Percentiles rank a stretch among this genome's conserved stretches.
phyloP scores from a whole-genome alignment of 1,284 basidiomycete species.

The Pholiota adiposa region DNA sequence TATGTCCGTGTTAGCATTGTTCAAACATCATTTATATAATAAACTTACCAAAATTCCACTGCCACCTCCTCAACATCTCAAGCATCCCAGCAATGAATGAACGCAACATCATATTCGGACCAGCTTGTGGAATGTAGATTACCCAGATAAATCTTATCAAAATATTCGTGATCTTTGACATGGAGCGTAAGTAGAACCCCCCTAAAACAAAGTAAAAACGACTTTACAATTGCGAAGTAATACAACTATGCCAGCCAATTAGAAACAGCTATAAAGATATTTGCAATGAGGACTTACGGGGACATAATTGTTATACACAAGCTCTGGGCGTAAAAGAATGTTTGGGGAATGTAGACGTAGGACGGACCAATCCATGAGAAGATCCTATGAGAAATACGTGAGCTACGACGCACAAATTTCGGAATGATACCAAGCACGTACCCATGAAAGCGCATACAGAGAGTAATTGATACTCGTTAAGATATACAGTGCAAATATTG shows the following conservation, averaged over 20 bases:
- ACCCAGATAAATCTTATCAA: constrained; percentile 84
- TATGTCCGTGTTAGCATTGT: background rate
- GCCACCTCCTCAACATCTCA: constrained; percentile 83
- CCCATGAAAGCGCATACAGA: constrained; percentile 81
- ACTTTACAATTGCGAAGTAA: constrained; percentile 72
- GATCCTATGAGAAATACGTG: constrained; percentile 52
- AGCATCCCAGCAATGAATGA: constrained; percentile 73
- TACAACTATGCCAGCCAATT: constrained; percentile 52
- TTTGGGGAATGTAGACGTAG: constrained; percentile 61
- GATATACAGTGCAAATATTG: constrained; percentile 65
- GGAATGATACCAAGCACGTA: constrained; percentile 46
- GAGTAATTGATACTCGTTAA: constrained; percentile 68
- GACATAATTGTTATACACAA: constrained; percentile 69
- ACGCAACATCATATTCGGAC: constrained; percentile 57
- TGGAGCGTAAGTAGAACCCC: no score
- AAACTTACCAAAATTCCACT: constrained; percentile 90
- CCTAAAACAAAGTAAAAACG: background rate
- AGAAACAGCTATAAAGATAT: background rate
- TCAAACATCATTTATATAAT: background rate
- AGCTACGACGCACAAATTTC: background rate
- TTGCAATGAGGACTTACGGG: constrained; percentile 47
- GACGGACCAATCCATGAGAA: constrained; percentile 85
- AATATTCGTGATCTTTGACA: constrained; percentile 58
- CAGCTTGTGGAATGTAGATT: constrained; percentile 68
- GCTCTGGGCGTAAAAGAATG: constrained; percentile 74